These are phyloP conservation scores for Aspergillus intermedius DNA, from an alignment of 2,329 filamentous ascomycete species.

Conservation along the genomic window DNA sequence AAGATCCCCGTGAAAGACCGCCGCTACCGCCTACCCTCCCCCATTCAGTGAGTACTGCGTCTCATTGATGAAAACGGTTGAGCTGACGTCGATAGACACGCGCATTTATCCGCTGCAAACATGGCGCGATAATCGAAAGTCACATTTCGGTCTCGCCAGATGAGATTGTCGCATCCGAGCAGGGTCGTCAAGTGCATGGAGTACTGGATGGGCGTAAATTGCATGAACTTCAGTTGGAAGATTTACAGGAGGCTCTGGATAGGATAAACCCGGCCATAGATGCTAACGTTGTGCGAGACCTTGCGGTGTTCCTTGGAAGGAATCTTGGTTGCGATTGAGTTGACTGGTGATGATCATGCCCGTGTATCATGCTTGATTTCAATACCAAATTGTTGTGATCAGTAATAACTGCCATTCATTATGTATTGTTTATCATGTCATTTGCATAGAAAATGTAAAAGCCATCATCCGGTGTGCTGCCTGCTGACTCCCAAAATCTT, in stretches of 20 bases:
- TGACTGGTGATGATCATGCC: too few relatives aligned
- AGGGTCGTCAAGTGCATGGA: conserved; percentile 27
- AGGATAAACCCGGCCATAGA: conserved; percentile 10
- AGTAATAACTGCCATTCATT: too few relatives aligned
- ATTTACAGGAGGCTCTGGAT: conserved; percentile 23
- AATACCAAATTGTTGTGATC: too few relatives aligned
- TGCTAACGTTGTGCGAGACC: conserved; percentile 13
- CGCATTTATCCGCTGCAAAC: conserved; percentile 35
- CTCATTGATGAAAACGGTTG: not conserved
- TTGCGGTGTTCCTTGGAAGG: conserved; percentile 21
- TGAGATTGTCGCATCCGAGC: conserved; percentile 21
- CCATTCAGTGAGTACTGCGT: conserved; percentile 33
- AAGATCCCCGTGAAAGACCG: conserved; percentile 53
- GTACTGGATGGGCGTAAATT: conserved; percentile 37
- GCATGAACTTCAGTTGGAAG: conserved; percentile 40
- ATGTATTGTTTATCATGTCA: too few relatives aligned
- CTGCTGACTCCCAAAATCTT: too few relatives aligned
- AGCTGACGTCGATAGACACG: conserved; percentile 27
- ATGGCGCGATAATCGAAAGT: conserved; percentile 35
- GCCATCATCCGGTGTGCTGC: too few relatives aligned
- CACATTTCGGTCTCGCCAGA: conserved; percentile 34
- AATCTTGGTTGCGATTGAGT: conserved; percentile 17
- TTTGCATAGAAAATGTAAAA: too few relatives aligned
- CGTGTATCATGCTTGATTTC: too few relatives aligned
- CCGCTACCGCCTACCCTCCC: conserved; percentile 45